phyloP scores from a whole-genome alignment of 495 filamentous ascomycete genomes.

The Aspergillus affinis region DNA sequence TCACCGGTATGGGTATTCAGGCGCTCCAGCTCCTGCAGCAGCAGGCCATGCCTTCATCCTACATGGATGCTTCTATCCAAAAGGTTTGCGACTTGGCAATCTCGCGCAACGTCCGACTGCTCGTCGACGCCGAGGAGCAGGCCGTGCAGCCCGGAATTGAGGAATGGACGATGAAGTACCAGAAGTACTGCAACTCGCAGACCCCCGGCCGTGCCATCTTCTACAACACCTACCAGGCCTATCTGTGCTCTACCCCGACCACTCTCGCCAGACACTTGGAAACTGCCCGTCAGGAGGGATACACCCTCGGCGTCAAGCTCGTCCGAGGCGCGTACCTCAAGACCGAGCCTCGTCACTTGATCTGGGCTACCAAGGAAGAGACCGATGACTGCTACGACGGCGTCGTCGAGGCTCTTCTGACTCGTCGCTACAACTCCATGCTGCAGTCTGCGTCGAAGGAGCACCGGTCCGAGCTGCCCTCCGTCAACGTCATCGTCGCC shows the following conservation, averaged over 20 bases:
- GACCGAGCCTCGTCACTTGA: slow-evolving; percentile 72
- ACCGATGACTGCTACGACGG: slow-evolving; percentile 70
- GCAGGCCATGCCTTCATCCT: slow-evolving; percentile 55
- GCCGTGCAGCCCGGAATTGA: slow-evolving; percentile 81
- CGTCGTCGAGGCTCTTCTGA: slow-evolving; percentile 57
- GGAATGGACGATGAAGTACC: slow-evolving; percentile 76
- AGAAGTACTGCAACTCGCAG: slow-evolving; percentile 73
- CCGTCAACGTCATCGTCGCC: slow-evolving; percentile 73
- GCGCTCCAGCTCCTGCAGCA: slow-evolving; percentile 64
- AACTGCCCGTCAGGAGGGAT: slow-evolving; percentile 63
- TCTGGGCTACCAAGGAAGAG: slow-evolving; percentile 79
- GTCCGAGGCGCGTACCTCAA: slow-evolving; percentile 90
- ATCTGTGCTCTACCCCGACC: slow-evolving; percentile 68
- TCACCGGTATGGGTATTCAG: slow-evolving; percentile 84
- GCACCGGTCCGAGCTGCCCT: slow-evolving; percentile 51
- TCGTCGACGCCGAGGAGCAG: slow-evolving; percentile 89
- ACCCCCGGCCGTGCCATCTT: slow-evolving; percentile 60
- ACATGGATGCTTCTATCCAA: slow-evolving; percentile 67
- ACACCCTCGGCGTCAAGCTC: slow-evolving; percentile 84
- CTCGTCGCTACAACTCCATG: slow-evolving; percentile 53
- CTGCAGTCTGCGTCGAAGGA: slow-evolving; percentile 41
- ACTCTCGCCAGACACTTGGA: slow-evolving; percentile 67
- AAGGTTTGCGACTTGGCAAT: slow-evolving; percentile 75
- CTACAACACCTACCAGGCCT: slow-evolving; percentile 81
- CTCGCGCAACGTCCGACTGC: slow-evolving; percentile 66